phyloP scores from a whole-genome alignment of 352 stramenopile genomes.

The Phytophthora multivora region DNA sequence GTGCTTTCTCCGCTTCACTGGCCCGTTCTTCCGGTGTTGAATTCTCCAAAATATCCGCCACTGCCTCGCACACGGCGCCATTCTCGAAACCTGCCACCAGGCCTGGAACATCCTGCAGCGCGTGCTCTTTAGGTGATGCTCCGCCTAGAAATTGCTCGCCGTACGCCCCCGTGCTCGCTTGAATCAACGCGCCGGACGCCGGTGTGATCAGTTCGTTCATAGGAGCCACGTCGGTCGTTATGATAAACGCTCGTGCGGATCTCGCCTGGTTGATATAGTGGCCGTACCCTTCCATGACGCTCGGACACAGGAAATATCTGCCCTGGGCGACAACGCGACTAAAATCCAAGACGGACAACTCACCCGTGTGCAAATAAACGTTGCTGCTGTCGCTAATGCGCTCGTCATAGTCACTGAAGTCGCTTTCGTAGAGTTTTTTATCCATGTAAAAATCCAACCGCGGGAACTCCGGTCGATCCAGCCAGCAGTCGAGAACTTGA shows the following conservation, averaged over 20 bases:
- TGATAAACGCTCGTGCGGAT: constrained; percentile 41
- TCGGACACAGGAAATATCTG: constrained; percentile 52
- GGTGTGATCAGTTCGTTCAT: constrained; percentile 62
- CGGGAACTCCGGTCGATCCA: constrained; percentile 38
- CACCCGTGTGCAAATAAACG: constrained; percentile 12
- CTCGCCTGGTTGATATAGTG: constrained; percentile 70
- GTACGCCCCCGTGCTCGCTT: constrained; percentile 19
- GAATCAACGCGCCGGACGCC: constrained; percentile 46
- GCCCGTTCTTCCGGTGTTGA: constrained; percentile 18
- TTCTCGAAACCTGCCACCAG: constrained; percentile 44
- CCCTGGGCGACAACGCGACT: constrained; percentile 40
- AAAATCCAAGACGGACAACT: constrained; percentile 30
- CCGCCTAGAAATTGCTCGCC: constrained; percentile 49
- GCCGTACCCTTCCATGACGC: constrained; percentile 52
- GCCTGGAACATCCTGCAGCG: constrained; percentile 42
- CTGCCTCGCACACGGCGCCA: constrained; percentile 42
- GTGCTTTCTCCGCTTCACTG: constrained; percentile 5
- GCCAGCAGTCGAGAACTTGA: constrained; percentile 52
- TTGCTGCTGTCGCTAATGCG: constrained; percentile 7
- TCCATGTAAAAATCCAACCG: constrained; percentile 46
- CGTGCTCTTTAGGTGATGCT: constrained; percentile 27
- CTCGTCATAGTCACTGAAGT: constrained; percentile 15
- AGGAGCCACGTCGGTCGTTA: constrained; percentile 50
- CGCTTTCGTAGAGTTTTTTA: constrained; percentile 34
- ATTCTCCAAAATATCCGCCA: constrained; percentile 40